phyloP scores from a whole-genome alignment of 1,139 yeast genomes.

The Taiozyma sp. region DNA sequence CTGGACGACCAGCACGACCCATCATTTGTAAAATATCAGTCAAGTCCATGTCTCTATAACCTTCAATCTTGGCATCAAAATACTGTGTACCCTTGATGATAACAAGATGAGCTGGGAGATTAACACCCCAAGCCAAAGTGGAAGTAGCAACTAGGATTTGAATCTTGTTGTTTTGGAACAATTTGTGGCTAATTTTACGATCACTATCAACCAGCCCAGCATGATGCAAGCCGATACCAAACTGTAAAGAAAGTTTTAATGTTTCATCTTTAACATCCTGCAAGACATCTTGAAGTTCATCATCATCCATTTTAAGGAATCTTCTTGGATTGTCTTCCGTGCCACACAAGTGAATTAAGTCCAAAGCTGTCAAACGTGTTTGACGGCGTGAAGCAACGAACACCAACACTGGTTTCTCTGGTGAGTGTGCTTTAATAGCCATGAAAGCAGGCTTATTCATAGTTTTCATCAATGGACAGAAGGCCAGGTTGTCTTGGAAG shows the following conservation, averaged over 20 bases:
- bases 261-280: conserved; percentile 85
- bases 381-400: conserved; percentile 98
- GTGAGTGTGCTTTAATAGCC: conserved; percentile 96
- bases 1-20: conserved; percentile 91
- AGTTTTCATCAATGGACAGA: conserved; percentile 93
- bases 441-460: conserved; percentile 98
- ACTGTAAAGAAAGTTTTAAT: conserved; percentile 74
- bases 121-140: conserved; percentile 97
- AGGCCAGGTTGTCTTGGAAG: conserved; percentile 90
- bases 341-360: conserved; percentile 90
- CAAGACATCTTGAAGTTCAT: conserved; percentile 62
- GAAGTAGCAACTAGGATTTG: conserved; percentile 93
- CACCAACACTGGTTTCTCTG: conserved; percentile 84
- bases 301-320: conserved; percentile 74
- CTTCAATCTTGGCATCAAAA: conserved; percentile 43
- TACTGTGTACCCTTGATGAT: conserved; percentile 84
- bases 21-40: conserved; percentile 73
- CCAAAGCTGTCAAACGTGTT: conserved; percentile 91
- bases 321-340: conserved; percentile 90
- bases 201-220: conserved; percentile 95
- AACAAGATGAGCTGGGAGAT: conserved; percentile 91
- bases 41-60: conserved; percentile 60
- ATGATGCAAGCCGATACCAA: conserved; percentile 96
- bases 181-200: conserved; percentile 78
- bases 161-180: conserved; percentile 80